These are phyloP conservation scores for Beauveria asiatica DNA, from an alignment of 2,329 filamentous ascomycete genomes.

Conservation along the genomic window DNA sequence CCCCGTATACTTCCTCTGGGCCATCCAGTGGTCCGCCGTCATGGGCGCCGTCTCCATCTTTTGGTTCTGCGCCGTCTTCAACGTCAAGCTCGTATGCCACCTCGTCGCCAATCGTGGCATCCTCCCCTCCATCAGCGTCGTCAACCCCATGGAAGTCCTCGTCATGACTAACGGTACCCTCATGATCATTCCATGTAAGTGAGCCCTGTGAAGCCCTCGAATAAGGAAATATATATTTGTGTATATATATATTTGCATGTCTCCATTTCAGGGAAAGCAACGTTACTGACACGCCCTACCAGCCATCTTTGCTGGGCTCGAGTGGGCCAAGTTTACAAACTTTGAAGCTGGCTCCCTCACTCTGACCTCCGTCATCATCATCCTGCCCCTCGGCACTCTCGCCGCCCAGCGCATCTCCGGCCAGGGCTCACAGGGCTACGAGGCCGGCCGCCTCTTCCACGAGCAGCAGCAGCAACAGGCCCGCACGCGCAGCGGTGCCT, in stretches of 20 bases:
- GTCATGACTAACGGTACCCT: conserved; percentile 47
- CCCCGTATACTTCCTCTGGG: conserved; percentile 24
- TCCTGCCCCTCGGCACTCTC: conserved; percentile 44
- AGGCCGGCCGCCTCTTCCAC: conserved; percentile 1
- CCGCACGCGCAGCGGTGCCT: neutral
- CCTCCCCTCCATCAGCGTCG: conserved; percentile 30
- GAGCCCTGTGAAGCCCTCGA: neutral
- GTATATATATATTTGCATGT: too few species aligned
- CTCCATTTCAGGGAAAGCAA: too few species aligned
- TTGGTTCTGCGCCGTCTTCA: conserved; percentile 50
- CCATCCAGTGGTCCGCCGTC: conserved; percentile 30
- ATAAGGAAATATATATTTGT: too few species aligned
- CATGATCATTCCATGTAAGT: conserved; percentile 47
- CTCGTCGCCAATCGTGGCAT: conserved; percentile 39
- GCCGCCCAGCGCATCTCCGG: conserved; percentile 37
- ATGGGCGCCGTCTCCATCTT: conserved; percentile 34
- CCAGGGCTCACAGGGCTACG: conserved; percentile 2
- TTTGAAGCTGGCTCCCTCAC: conserved; percentile 44
- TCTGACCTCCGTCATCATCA: conserved; percentile 39
- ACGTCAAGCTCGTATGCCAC: conserved; percentile 40
- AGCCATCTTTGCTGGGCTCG: conserved; percentile 44
- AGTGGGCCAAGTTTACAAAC: conserved; percentile 31
- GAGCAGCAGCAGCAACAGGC: neutral
- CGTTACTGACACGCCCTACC: neutral
- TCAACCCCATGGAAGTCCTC: conserved; percentile 46